phyloP scores from a whole-genome alignment of 352 stramenopile species.

The Blastocystis sp. region DNA sequence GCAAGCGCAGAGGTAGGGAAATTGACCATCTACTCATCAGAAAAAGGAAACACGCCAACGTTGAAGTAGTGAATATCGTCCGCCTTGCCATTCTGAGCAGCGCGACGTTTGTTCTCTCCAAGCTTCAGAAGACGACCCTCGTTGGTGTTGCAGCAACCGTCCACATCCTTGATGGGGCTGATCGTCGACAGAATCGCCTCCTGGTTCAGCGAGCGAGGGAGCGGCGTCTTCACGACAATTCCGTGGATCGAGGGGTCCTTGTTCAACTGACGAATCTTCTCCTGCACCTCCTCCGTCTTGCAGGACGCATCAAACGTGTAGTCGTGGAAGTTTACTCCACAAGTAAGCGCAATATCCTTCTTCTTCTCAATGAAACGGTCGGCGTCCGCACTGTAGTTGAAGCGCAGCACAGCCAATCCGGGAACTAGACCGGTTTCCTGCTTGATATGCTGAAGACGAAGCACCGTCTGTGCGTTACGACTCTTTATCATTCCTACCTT shows the following conservation, averaged over 20 bases:
- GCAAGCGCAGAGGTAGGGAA: conserved; percentile 33
- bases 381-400: conserved; percentile 50
- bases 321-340: conserved; percentile 45
- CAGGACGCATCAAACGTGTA: conserved; percentile 45
- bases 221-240: conserved; percentile 36
- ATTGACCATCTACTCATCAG: conserved; percentile 40
- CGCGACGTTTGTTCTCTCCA: conserved; percentile 17
- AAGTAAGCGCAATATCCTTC: conserved; percentile 32
- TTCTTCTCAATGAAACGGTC: conserved; percentile 55
- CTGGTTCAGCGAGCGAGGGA: conserved; percentile 29
- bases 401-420: conserved; percentile 28
- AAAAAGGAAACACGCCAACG: neutral
- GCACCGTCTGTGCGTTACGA: neutral
- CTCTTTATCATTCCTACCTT: neutral
- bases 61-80: conserved; percentile 54
- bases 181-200: conserved; percentile 25
- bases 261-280: conserved; percentile 53
- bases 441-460: conserved; percentile 47
- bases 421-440: conserved; percentile 29
- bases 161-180: conserved; percentile 48
- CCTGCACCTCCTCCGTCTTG: conserved; percentile 49
- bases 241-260: conserved; percentile 50
- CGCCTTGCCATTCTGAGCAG: neutral
- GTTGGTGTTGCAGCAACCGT: conserved; percentile 46
- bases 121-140: conserved; percentile 40